Conservation (phyloP, 2,329 filamentous ascomycete species). For the Claviceps monticola region DNA sequence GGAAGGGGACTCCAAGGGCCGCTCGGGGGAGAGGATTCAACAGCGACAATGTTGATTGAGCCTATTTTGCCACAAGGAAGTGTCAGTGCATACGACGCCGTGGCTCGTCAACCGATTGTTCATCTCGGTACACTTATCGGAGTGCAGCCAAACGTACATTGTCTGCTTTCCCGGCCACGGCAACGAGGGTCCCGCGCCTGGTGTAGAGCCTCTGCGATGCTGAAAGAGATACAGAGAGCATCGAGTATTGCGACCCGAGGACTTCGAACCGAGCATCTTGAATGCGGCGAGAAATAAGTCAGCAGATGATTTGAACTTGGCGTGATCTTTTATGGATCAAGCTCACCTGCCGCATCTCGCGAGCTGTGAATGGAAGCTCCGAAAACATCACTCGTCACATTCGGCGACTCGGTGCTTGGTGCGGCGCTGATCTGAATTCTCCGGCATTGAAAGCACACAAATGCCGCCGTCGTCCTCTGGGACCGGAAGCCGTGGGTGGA, state of each 20-base stretch:
- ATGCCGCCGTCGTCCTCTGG: conserved; percentile 16
- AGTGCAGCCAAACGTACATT: conserved; percentile 59
- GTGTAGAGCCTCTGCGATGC: conserved; percentile 92
- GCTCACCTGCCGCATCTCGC: conserved; percentile 37
- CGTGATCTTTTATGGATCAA: neutral
- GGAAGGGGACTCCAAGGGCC: conserved; percentile 74
- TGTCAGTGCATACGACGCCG: neutral
- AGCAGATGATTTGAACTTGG: neutral
- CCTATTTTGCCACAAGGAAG: conserved; percentile 31
- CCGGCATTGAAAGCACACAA: conserved; percentile 42
- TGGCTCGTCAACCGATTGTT: neutral
- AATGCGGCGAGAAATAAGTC: neutral
- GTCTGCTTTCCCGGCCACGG: conserved; percentile 77
- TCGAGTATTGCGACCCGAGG: conserved; percentile 78
- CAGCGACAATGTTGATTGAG: conserved; percentile 76
- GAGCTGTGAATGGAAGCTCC: conserved; percentile 30
- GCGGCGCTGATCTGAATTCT: conserved; percentile 49
- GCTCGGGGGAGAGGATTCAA: conserved; percentile 73
- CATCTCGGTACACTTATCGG: neutral
- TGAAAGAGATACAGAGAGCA: conserved; percentile 84
- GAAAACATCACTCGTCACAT: conserved; percentile 39
- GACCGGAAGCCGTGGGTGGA: conserved; percentile 19
- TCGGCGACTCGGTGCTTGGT: conserved; percentile 41
- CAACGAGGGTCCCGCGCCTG: conserved; percentile 78
- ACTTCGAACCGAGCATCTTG: conserved; percentile 91